Percentiles rank a stretch among this genome's conserved stretches.
These are phyloP conservation scores for Eucalyptus albens DNA, from an alignment of 345 rosid species.

Conservation along the genomic window DNA sequence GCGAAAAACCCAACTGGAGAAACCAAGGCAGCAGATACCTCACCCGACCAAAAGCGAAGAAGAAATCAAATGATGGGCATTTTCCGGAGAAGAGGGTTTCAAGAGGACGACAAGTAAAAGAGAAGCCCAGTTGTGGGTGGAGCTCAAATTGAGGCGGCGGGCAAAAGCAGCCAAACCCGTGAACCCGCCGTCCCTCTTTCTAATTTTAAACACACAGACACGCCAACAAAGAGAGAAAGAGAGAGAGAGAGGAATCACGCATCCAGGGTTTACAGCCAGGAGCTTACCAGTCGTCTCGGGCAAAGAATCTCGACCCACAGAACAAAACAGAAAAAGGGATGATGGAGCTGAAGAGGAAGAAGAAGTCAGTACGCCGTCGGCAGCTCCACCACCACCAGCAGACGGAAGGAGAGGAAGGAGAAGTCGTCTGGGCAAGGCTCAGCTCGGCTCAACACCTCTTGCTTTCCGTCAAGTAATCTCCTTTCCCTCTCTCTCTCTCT, in stretches of 20 bases:
- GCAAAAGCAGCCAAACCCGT: not conserved
- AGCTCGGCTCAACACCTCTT: not conserved
- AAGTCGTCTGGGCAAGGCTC: not conserved
- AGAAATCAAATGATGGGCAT: not conserved
- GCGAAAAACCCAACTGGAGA: not conserved
- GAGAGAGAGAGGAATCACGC: not conserved
- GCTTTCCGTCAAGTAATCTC: not conserved
- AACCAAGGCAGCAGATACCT: not conserved
- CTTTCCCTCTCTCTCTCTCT: not conserved
- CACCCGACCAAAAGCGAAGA: not conserved
- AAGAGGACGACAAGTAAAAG: not conserved
- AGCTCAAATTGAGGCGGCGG: not conserved
- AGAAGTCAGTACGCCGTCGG: not conserved
- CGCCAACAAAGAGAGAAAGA: not conserved
- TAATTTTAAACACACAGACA: not conserved
- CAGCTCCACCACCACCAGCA: not conserved
- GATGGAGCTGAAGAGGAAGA: not conserved
- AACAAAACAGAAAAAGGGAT: not conserved
- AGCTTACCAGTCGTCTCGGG: not conserved
- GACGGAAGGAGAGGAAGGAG: not conserved
- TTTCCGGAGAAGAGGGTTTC: not conserved
- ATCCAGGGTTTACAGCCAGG: not conserved
- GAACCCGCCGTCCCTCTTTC: not conserved
- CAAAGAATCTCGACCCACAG: not conserved
- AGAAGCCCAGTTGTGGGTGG: not conserved